Base-by-base conservation (phyloP, 192 early-diverging fungal genomes). In the Rhizoclosmatium globosum region DNA sequence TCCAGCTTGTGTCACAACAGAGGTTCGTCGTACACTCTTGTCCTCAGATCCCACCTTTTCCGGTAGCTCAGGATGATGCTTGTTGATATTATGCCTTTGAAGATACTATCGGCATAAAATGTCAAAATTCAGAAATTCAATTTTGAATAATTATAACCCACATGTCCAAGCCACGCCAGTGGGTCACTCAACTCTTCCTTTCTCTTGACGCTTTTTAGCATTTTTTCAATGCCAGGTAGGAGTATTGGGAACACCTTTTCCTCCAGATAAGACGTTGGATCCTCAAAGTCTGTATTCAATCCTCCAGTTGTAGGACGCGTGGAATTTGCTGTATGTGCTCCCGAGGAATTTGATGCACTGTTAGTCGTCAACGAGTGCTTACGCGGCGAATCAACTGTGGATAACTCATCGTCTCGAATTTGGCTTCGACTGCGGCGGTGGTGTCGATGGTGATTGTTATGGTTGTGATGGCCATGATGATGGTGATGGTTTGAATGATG, bases 171-270 rank as follows among this genome's bases (percentile, higher is more conserved):
- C 50, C 50, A 53, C 6, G 9, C 17, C 50, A 53, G 17, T 1
- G 50, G 50, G 17, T 53, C 50, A 17, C 50, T 53, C 50, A 80
- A 74, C 42, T 71, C 81, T 31, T 82, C 81, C 66, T 79, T 82
- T 56, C 65, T 79, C 61, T 79, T 82, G 4, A 79, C 71, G 3
- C 46, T 73, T 41, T 61, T 45, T 2, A 82, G 77, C 61, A 82
- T 59, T 48, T 79, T 79, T 64, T 82, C 81, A 42, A 82, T 82
- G 3, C 71, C 81, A 17, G 70, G 76, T 11, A 82, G 43, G 4
- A 82, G 67, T 4, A 45, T 68, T 2, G 81, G 81, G 58, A 82
- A 82, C 21, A 82, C 71, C 2, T 61, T 58, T 21, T 72, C 62
- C 45, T 82, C 81, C 3, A 82, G 71, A 48, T 82, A 82, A 7